Base-by-base conservation (phyloP, 805 yeast species). In the Saccharomycodes ludwigii region DNA sequence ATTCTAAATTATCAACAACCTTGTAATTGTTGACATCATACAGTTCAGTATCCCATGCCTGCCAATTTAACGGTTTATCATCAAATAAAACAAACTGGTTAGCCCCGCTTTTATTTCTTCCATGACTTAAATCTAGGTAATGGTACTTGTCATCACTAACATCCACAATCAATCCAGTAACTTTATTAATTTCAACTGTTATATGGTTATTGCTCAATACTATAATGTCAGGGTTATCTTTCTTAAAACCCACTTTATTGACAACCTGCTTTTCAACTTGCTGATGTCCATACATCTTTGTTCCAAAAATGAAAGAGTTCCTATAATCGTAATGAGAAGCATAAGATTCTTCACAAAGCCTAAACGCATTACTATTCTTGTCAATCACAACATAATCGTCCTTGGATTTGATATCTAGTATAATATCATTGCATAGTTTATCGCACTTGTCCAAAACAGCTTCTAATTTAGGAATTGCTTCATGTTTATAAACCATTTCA, bases 31-130 rank as follows among this genome's bases (percentile, higher is more conserved):
- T 83, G 35, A 83, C 67, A 1, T 95, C 81, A 50, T 72, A 91
- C 36, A 85, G 65, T 51, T 88, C 98, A 0, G 97, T 88, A 52
- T 88, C 98, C 98, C 98, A 88, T 2, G 97, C 97, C 27, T 84
- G 95, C 75, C 76, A 88, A 35, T 68, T 76, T 47, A 83, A 62
- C 7, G 98, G 98, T 40, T 83, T 80, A 52, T 91, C 98, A 41
- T 86, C 86, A 46, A 80, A 80, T 35, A 91, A 49, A 2, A 84
- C 73, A 40, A 73, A 74, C 52, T 81, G 94, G 46, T 85, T 84
- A 12, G 86, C 95, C 24, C 83, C 84, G 12, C 57, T 43, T 8
- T 67, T 58, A 42, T 73, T 74, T 32, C 58, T 61, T 4, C 77
- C 74, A 16, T 64, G 59, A 1, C 66, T 56, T 4, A 65, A 38